These are phyloP conservation scores for Cyberlindnera bimundalis DNA, from an alignment of 805 yeast species.

Conservation along the genomic window DNA sequence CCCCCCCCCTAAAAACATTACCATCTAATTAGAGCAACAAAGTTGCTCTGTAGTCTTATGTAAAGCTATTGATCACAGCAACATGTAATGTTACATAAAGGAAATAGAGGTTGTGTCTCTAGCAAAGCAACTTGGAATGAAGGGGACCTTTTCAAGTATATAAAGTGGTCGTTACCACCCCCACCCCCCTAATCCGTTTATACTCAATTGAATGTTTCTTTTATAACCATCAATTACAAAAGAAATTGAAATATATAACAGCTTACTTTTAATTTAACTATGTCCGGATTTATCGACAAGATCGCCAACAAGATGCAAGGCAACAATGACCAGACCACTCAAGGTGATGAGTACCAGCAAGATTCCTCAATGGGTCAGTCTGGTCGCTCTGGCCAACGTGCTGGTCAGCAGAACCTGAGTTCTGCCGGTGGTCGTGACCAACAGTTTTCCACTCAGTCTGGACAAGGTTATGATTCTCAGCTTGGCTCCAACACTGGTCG, in stretches of 20 bases:
- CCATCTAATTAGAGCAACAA: no score
- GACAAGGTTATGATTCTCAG: not conserved
- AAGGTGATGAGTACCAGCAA: not conserved
- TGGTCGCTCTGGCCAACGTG: conserved; percentile 9
- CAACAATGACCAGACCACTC: conserved; percentile 8
- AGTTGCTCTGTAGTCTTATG: no score
- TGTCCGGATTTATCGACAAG: conserved; percentile 30
- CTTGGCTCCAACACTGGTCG: not conserved
- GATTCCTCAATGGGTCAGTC: conserved; percentile 3
- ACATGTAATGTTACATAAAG: not conserved
- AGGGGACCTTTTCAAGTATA: not conserved
- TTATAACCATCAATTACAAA: no score
- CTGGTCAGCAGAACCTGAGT: conserved; percentile 19
- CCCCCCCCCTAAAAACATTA: no score
- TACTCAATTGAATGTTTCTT: not conserved
- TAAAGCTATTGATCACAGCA: not conserved
- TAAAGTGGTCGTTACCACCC: not conserved
- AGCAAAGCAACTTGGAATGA: not conserved
- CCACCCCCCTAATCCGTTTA: no score
- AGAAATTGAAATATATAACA: no score
- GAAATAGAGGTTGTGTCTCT: not conserved
- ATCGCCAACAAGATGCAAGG: conserved; percentile 25
- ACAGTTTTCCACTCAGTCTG: conserved; percentile 19
- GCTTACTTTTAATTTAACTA: conserved; percentile 6
- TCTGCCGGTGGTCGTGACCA: conserved; percentile 19